These are phyloP conservation scores for Crataegus laevigata DNA, from an alignment of 306 rosid species.

Conservation along the genomic window DNA sequence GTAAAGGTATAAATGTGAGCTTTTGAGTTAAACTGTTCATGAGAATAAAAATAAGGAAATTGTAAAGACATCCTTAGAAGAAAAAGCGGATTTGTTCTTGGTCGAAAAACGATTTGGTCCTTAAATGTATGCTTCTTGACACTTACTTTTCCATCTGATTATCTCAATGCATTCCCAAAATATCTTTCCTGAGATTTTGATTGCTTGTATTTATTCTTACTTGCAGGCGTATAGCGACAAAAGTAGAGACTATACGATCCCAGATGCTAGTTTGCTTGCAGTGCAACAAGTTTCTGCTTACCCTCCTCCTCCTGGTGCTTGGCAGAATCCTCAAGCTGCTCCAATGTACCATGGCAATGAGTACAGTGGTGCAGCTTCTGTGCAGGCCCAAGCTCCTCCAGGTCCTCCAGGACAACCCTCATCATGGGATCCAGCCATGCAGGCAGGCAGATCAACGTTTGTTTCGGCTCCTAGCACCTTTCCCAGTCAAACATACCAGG, in stretches of 20 bases:
- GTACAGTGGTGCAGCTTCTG: constrained; percentile 23
- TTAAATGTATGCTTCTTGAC: constrained; percentile 68
- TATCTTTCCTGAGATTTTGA: not conserved
- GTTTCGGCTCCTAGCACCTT: constrained; percentile 38
- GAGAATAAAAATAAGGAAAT: constrained; percentile 36
- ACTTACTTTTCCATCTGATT: constrained; percentile 32
- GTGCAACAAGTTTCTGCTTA: constrained; percentile 29
- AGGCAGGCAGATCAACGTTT: constrained; percentile 43
- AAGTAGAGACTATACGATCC: constrained; percentile 64
- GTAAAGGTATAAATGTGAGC: constrained; percentile 81
- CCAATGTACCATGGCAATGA: constrained; percentile 40
- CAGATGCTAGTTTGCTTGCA: constrained; percentile 37
- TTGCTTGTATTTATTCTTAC: not conserved
- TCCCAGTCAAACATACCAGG: constrained; percentile 46
- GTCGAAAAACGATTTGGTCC: constrained; percentile 44
- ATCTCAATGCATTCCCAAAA: constrained; percentile 8
- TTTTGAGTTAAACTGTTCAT: constrained; percentile 51
- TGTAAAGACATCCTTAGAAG: constrained; percentile 48
- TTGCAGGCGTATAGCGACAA: constrained; percentile 82
- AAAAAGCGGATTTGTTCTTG: constrained; percentile 51
- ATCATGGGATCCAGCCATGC: constrained; percentile 65
- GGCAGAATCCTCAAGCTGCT: constrained; percentile 49
- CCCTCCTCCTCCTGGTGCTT: constrained; percentile 28
- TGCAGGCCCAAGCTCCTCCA: constrained; percentile 46
- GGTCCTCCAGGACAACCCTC: constrained; percentile 57